These are phyloP conservation scores for Aspergillus coremiiformis DNA, from an alignment of 495 filamentous ascomycete species.

Conservation along the genomic window DNA sequence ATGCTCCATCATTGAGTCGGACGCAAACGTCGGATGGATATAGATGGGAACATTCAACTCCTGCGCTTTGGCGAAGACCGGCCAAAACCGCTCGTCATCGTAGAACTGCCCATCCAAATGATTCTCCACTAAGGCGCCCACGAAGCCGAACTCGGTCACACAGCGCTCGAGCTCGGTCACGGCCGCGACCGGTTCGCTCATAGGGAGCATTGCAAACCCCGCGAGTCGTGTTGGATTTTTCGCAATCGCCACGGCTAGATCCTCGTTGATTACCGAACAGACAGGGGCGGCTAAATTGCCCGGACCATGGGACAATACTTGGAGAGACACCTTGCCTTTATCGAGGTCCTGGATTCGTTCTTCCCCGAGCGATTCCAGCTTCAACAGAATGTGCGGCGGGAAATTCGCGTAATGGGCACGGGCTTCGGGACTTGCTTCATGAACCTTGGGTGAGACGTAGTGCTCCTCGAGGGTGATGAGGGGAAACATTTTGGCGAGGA, in stretches of 20 bases:
- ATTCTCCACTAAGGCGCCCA: conserved; percentile 52
- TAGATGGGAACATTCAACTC: conserved; percentile 51
- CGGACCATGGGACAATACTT: conserved; percentile 50
- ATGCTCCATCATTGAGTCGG: conserved; percentile 21
- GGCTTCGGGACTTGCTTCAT: conserved; percentile 4
- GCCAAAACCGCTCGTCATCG: conserved; percentile 36
- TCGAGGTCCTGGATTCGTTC: conserved; percentile 47
- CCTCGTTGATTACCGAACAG: conserved; percentile 44
- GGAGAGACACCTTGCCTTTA: conserved; percentile 41
- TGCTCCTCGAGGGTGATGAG: conserved; percentile 58
- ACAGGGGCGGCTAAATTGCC: conserved; percentile 17
- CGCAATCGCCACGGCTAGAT: conserved; percentile 42
- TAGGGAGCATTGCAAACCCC: conserved; percentile 49
- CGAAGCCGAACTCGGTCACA: conserved; percentile 39
- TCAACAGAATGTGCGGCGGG: conserved; percentile 20
- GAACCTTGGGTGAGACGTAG: conserved; percentile 38
- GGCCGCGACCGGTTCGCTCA: conserved; percentile 37
- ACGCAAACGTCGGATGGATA: conserved; percentile 46
- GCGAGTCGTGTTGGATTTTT: conserved; percentile 40
- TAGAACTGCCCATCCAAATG: conserved; percentile 44
- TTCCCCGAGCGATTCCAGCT: conserved; percentile 32
- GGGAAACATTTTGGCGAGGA: conserved; percentile 8
- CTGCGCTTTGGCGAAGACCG: conserved; percentile 42
- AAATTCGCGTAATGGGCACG: conserved; percentile 11
- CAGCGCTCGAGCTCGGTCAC: conserved; percentile 43